Evolutionary conservation across 352 stramenopile genomes (phyloP).

Genomic region (Peronosclerospora sorghi): DNA sequence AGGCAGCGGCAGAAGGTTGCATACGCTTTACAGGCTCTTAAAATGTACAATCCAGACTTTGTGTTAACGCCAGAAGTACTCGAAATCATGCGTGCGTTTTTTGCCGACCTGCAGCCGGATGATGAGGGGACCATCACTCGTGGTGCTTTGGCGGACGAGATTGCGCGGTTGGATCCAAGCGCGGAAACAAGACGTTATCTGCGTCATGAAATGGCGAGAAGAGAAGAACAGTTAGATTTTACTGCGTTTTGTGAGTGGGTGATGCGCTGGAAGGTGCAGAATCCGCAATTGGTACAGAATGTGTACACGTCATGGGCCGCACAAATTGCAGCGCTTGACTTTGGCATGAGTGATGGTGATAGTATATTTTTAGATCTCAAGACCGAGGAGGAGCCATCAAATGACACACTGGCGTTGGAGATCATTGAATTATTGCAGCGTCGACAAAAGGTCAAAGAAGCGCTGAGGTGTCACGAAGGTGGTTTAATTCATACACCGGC

Average conservation of each 20-base stretch:
- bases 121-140: conserved; percentile 37
- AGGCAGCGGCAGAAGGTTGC: conserved; percentile 25
- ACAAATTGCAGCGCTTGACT: conserved; percentile 58
- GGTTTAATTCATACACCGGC: not conserved
- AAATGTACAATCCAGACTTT: conserved; percentile 78
- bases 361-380: conserved; percentile 54
- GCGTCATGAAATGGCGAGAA: conserved; percentile 23
- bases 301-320: conserved; percentile 73
- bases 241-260: conserved; percentile 61
- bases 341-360: conserved; percentile 56
- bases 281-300: conserved; percentile 45
- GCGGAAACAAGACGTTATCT: conserved; percentile 35
- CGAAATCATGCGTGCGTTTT: conserved; percentile 73
- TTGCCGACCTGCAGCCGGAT: conserved; percentile 52
- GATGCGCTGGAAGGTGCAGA: conserved; percentile 72
- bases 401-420: conserved; percentile 23
- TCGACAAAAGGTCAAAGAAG: conserved; percentile 3
- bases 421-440: conserved; percentile 24
- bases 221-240: conserved; percentile 51
- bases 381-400: conserved; percentile 20
- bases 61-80: conserved; percentile 68
- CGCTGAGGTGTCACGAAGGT: conserved; percentile 9
- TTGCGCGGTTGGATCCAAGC: conserved; percentile 54
- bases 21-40: conserved; percentile 48
- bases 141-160: conserved; percentile 40